Percentiles rank a stretch among this genome's conserved stretches.
These are phyloP conservation scores for Phytophthora cryptogea DNA, from an alignment of 352 stramenopile genomes.

Conservation along the genomic window DNA sequence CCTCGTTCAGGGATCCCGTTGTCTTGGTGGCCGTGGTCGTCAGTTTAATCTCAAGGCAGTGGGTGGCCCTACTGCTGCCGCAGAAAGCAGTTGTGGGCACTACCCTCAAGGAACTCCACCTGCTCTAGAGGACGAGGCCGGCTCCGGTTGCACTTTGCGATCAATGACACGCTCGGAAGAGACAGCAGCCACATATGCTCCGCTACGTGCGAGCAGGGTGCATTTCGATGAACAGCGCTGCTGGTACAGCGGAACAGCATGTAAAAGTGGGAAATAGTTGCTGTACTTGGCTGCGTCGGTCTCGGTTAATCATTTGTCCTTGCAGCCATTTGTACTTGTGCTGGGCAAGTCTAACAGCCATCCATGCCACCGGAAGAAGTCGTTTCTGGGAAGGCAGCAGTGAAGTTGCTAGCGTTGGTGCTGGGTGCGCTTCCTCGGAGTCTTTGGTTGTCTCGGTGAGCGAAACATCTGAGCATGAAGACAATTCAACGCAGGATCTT, in stretches of 20 bases:
- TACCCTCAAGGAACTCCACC: neutral
- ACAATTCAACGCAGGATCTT: conserved; percentile 9
- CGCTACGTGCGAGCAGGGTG: conserved; percentile 1
- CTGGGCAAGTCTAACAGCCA: too few species aligned
- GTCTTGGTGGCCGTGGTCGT: conserved; percentile 1
- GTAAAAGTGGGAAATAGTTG: conserved; percentile 16
- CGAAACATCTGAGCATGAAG: conserved; percentile 16
- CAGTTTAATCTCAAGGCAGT: conserved; percentile 9
- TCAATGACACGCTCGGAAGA: conserved; percentile 10
- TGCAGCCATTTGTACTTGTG: neutral
- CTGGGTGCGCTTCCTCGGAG: conserved; percentile 6
- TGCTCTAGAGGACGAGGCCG: neutral
- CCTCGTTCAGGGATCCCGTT: conserved; percentile 4
- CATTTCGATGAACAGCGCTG: neutral
- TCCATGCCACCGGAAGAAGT: neutral
- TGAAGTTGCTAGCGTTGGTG: conserved; percentile 6
- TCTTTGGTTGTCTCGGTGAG: neutral
- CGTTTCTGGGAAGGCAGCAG: conserved; percentile 14
- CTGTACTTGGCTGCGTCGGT: conserved; percentile 3
- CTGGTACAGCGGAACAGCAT: conserved; percentile 20
- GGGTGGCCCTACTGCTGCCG: conserved; percentile 1
- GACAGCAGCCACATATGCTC: conserved; percentile 3
- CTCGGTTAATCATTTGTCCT: neutral
- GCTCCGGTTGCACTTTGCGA: neutral
- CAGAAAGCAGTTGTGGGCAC: conserved; percentile 25